Evolutionary conservation across 495 filamentous ascomycete species (phyloP).

Genomic region (Aspergillus wentii): DNA sequence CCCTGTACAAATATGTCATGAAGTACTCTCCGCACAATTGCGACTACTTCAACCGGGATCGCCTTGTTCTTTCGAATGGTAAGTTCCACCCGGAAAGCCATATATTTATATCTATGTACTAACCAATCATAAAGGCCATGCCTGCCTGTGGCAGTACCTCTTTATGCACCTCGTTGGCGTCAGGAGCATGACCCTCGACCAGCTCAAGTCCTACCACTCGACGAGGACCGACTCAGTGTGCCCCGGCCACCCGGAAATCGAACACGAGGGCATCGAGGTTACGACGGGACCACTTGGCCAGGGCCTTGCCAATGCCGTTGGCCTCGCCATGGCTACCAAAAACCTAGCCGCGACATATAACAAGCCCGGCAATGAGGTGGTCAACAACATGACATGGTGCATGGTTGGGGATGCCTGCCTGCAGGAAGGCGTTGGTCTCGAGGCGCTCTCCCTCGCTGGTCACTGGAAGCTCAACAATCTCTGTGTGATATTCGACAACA

Average conservation of each 20-base stretch:
- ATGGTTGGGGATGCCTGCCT: slow-evolving; percentile 57
- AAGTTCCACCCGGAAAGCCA: too few species aligned
- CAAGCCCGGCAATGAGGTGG: slow-evolving; percentile 39
- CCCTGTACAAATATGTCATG: slow-evolving; percentile 49
- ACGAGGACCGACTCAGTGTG: slow-evolving; percentile 46
- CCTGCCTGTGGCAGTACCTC: slow-evolving; percentile 55
- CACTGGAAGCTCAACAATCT: slow-evolving; percentile 51
- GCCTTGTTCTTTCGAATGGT: slow-evolving; percentile 52
- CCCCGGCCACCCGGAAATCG: slow-evolving; percentile 59
- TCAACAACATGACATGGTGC: slow-evolving; percentile 48
- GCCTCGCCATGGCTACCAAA: slow-evolving; percentile 54
- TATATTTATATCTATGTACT: too few species aligned
- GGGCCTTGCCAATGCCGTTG: slow-evolving; percentile 56
- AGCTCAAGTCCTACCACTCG: slow-evolving; percentile 56
- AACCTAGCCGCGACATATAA: slow-evolving; percentile 52
- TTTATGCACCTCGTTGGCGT: slow-evolving; percentile 56
- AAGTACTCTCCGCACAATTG: slow-evolving; percentile 43
- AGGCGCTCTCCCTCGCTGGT: slow-evolving; percentile 52
- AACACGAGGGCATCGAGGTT: slow-evolving; percentile 56
- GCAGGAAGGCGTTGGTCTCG: slow-evolving; percentile 54
- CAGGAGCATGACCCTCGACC: slow-evolving; percentile 53
- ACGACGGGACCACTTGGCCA: slow-evolving; percentile 59
- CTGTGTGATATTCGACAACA: slow-evolving; percentile 55
- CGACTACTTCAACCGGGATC: slow-evolving; percentile 46
- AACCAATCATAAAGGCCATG: too few species aligned